Evolutionary conservation across 345 rosid species (phyloP).

Genomic region (Pugionium dolabratum): DNA sequence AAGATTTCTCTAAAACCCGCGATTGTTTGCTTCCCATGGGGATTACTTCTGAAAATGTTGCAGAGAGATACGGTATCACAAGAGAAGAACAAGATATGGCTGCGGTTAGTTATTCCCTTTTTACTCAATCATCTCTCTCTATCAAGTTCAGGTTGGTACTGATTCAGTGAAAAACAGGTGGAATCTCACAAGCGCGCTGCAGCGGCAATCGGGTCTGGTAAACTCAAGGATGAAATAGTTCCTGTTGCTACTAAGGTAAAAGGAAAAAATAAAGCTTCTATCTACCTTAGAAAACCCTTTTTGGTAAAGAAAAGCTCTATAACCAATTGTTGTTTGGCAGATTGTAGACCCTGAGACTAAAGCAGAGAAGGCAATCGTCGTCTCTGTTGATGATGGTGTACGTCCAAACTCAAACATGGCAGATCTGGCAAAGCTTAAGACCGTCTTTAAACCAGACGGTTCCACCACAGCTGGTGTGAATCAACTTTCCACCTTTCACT

Average conservation of each 20-base stretch:
- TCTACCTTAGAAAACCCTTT: background rate
- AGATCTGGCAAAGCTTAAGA: constrained; percentile 76
- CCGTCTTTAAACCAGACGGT: constrained; percentile 81
- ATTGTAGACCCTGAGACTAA: constrained; percentile 83
- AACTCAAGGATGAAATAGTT: constrained; percentile 85
- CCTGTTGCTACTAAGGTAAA: constrained; percentile 82
- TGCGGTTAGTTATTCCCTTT: constrained; percentile 54
- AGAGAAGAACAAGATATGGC: constrained; percentile 90
- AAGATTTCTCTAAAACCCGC: constrained; percentile 64
- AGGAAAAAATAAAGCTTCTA: background rate
- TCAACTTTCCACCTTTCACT: constrained; percentile 9
- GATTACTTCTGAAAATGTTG: constrained; percentile 93
- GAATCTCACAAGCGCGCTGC: constrained; percentile 95
- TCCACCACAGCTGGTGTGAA: constrained; percentile 87
- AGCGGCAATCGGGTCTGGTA: constrained; percentile 81
- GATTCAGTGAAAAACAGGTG: constrained; percentile 52
- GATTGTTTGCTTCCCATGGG: constrained; percentile 99
- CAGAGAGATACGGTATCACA: constrained; percentile 73
- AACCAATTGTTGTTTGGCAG: constrained; percentile 43
- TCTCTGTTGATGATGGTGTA: constrained; percentile 83
- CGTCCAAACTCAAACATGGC: constrained; percentile 65
- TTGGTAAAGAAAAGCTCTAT: constrained; percentile 1
- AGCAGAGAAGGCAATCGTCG: constrained; percentile 60
- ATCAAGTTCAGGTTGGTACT: constrained; percentile 9
- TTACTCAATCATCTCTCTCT: background rate